Base-by-base conservation (phyloP, 345 rosid genomes). In the Noccaea caerulescens region DNA sequence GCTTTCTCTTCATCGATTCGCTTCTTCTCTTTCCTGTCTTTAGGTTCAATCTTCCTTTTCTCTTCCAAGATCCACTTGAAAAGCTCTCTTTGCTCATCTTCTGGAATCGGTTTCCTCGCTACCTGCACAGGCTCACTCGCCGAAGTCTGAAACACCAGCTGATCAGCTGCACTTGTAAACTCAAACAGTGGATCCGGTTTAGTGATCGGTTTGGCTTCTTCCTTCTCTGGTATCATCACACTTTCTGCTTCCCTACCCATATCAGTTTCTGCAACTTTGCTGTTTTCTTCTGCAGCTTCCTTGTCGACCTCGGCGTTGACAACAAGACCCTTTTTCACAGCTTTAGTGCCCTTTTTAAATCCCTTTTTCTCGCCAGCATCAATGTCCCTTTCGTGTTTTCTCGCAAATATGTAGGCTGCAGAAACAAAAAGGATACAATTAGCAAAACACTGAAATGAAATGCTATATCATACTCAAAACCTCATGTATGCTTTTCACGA, bases 11-110 rank as follows among this genome's bases (percentile, higher is more conserved):
- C 81, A 18, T 87, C 83, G 27, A 81, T 82, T 34, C 30, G 79
- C 79, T 80, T 83, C 82, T 81, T 84, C 72, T 81, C 84, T 66
- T 79, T 75, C 7, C 2, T 73, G 70, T 80, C 76, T 72, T 67
- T 84, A 43, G 90, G 91, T 66, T 82, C 83, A 5, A 61, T 41
- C 80, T 82, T 87, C 67, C 93, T 77, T 76, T 88, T 87, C 84
- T 89, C 93, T 75, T 84, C 93, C 86, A 86, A 63, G 4, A 89
- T 82, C 91, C 96, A 89, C 20, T 80, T 55, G 84, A 87, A 86
- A 44, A 89, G 86, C 72, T 87, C 90, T 5, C 81, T 82, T 64
- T 89, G 95, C 73, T 84, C 86, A 63, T 85, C 87, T 76, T 86
- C 89, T 59, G 90, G 80, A 46, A 89, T 49, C 11, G 89, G 93